Percentiles rank a stretch among this genome's conserved stretches.
phyloP scores from a whole-genome alignment of 2,329 filamentous ascomycete genomes.

The Aurifilum marmelostoma region DNA sequence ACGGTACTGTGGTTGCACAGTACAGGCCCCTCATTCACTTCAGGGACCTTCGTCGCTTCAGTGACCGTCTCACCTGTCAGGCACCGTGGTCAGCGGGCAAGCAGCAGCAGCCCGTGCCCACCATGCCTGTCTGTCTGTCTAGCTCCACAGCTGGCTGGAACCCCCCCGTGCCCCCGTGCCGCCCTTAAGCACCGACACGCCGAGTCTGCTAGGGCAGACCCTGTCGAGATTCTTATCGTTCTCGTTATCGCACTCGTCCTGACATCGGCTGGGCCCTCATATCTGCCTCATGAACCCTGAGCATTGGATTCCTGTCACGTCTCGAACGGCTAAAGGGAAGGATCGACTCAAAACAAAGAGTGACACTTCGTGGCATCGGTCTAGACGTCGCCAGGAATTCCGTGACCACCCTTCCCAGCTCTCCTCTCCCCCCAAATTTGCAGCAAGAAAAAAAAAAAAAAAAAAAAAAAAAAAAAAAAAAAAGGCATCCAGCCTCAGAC shows the following conservation, averaged over 20 bases:
- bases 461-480: too few species aligned
- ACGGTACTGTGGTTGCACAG: too few species aligned
- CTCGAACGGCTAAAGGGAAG: not conserved
- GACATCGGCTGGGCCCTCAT: too few species aligned
- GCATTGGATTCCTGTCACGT: not conserved
- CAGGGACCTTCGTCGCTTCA: not conserved
- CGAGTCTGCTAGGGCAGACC: not conserved
- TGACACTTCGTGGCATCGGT: not conserved
- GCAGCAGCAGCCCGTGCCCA: not conserved
- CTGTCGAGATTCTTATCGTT: too few species aligned
- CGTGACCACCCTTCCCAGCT: not conserved
- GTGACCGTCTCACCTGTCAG: not conserved
- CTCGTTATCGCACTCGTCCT: conserved; percentile 16
- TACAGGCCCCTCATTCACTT: not conserved
- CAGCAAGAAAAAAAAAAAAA: not conserved
- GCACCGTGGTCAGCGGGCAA: conserved; percentile 18
- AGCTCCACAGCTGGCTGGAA: not conserved
- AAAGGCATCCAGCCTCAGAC: too few species aligned
- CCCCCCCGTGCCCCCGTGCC: too few species aligned
- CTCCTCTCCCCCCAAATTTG: too few species aligned
- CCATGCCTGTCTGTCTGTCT: not conserved
- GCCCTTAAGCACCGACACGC: not conserved
- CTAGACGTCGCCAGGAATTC: not conserved
- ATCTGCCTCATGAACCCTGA: conserved; percentile 4
- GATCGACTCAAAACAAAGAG: not conserved